Base-by-base conservation (phyloP, 1,284 basidiomycete species). In the Schizophyllum commune region DNA sequence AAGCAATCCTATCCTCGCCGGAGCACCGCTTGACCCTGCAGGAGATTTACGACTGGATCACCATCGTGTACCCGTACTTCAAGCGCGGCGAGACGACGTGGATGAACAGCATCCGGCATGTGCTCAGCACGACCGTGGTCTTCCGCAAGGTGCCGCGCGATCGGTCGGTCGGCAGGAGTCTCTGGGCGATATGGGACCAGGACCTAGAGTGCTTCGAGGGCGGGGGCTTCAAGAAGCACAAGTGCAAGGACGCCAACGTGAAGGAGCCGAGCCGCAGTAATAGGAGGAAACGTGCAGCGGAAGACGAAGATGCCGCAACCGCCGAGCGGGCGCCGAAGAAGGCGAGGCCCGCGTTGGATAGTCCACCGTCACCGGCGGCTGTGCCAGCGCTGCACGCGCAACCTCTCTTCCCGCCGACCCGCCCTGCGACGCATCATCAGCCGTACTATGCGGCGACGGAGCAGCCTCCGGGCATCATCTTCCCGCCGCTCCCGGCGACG, bases 31-130 rank as follows among this genome's bases (percentile, higher is more conserved):
- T 98, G 34, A 94, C 94, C 0, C 80, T 98, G 22, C 93, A 96
- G 68, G 95, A 98, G 71, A 96, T 99, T 64, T 98, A 98, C 71
- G 88, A 92, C 69, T 99, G 88, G 83, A 96, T 99, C 69, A 93
- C 92, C 62, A 92, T 91, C 52, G 92, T 93, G 4, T 96, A 94
- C 73, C 95, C 96, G 0, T 89, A 89, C 72, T 99, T 94, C 78
- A 94, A 94, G 72, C 88, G 89, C 54, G 91, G 91, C 51, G 95
- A 97, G 68, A 85, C 89, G n/a, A 96, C 94, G 27, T 98, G 95
- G 95, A 92, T 93, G 86, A 94, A 94, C 73, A 92, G 90, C 60
- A 90, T 94, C 65, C 83, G 92, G 20, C 92, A 94, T 73, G 91
- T 92, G 55, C 81, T 94, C 52, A 92, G 89, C 68, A 91, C 91